Percentiles rank a stretch among this genome's conserved stretches.
Evolutionary conservation across 2,329 filamentous ascomycete species (phyloP).

Genomic region (Ceratocystis ficicola): DNA sequence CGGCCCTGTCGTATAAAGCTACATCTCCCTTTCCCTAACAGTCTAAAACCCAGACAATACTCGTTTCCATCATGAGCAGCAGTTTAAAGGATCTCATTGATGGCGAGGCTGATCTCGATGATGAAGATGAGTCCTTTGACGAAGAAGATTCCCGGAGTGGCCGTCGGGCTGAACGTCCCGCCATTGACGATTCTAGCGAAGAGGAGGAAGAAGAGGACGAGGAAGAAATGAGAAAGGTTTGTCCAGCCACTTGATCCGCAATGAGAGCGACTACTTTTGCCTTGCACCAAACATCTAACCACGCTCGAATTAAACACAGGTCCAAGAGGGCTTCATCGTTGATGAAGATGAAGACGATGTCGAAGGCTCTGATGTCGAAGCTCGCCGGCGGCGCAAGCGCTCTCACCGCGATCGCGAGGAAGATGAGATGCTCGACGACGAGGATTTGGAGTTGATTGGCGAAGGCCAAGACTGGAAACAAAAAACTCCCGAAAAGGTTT

Average conservation of each 20-base stretch:
- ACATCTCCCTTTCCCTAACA: background rate
- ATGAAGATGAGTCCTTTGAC: conserved; percentile 71
- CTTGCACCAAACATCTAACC: conserved; percentile 12
- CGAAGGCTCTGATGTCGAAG: conserved; percentile 48
- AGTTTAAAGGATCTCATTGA: conserved; percentile 67
- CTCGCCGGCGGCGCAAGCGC: conserved; percentile 60
- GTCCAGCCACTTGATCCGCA: conserved; percentile 21
- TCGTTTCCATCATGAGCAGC: conserved; percentile 39
- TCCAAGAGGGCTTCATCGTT: conserved; percentile 90
- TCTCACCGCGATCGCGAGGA: conserved; percentile 64
- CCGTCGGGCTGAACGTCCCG: conserved; percentile 5
- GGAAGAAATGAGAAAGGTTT: conserved; percentile 66
- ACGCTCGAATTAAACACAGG: conserved; percentile 36
- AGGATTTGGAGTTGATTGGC: conserved; percentile 90
- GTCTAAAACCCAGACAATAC: background rate
- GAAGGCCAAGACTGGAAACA: conserved; percentile 54
- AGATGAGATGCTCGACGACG: conserved; percentile 84
- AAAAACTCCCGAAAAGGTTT: conserved; percentile 57
- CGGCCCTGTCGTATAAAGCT: background rate
- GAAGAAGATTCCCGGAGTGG: conserved; percentile 47
- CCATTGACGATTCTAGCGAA: conserved; percentile 64
- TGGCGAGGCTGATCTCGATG: conserved; percentile 73
- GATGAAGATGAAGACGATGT: conserved; percentile 75
- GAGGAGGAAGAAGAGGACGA: conserved; percentile 90
- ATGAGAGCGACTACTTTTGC: background rate